Base-by-base conservation (phyloP, 805 yeast species). In the Brettanomyces nanus region DNA sequence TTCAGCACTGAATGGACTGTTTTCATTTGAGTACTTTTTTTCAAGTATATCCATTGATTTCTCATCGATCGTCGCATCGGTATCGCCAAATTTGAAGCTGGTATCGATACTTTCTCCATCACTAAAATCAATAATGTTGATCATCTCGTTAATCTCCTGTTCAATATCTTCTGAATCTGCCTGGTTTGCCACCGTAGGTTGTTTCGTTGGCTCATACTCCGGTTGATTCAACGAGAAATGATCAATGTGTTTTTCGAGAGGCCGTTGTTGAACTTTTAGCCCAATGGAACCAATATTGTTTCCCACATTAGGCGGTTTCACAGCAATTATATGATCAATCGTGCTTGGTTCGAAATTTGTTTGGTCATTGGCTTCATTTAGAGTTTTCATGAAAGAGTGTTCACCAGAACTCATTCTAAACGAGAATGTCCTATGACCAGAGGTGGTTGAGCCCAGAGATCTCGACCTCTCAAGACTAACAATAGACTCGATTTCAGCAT, bases 401-500 rank as follows among this genome's bases (percentile, higher is more conserved):
- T 9, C 10, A 28, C 31, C 31, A 23, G 26, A 23, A 7, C 26
- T 23, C 6, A 30, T 21, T n/a, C n/a, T n/a, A n/a, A n/a, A n/a
- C n/a, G n/a, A n/a, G n/a, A n/a, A n/a, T 6, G 33, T 9, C 19
- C 13, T 17, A 18, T n/a, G 36, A 4, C 26, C 15, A 6, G 55
- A 50, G 38, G 49, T 62, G n/a, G 69, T 54, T 0, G 86, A 78
- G 51, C 73, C 69, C 63, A 72, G 63, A 4, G 78, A 71, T 35
- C 76, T 52, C 6, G 82, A 73, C 42, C 89, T 67, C 54, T 84
- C 94, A 31, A 84, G 52, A 6, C 81, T 71, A 3, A 80, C 80
- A 40, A 84, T 84, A 33, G 84, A 77, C 45, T 80, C 84, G 9
- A 84, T 83, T 51, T 84, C 94, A 37, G 71, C 74, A 0, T 73